Evolutionary conservation across 495 filamentous ascomycete species (phyloP).

Genomic region (Penicillium verhagenii): DNA sequence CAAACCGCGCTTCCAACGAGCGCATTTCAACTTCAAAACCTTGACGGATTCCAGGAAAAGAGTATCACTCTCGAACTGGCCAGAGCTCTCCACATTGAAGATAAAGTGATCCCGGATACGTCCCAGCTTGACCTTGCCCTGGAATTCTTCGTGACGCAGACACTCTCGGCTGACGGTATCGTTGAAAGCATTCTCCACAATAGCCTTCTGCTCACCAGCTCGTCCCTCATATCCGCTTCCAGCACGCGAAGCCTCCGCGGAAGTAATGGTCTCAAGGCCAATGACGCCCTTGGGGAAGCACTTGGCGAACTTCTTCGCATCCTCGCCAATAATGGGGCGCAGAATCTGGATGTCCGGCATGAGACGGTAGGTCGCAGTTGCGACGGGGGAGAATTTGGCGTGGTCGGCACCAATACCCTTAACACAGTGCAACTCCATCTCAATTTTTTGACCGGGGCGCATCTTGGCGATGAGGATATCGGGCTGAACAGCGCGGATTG

Average conservation of each 20-base stretch:
- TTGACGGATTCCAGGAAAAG: constrained; percentile 86
- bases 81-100: constrained; percentile 90
- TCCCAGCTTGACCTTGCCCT: constrained; percentile 91
- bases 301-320: constrained; percentile 83
- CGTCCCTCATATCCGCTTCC: constrained; percentile 71
- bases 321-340: constrained; percentile 76
- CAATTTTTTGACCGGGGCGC: constrained; percentile 83
- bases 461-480: constrained; percentile 95
- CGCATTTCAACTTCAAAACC: constrained; percentile 76
- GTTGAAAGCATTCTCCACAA: constrained; percentile 75
- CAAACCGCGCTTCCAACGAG: constrained; percentile 61
- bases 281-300: constrained; percentile 95
- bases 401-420: constrained; percentile 95
- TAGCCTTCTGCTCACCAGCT: constrained; percentile 73
- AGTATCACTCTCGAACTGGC: constrained; percentile 86
- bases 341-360: constrained; percentile 81
- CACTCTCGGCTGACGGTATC: constrained; percentile 95
- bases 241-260: constrained; percentile 58
- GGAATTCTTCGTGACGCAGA: constrained; percentile 87
- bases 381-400: constrained; percentile 96
- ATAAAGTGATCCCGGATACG: constrained; percentile 94
- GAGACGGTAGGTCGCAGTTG: constrained; percentile 88
- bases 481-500: constrained; percentile 75
- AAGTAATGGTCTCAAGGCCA: constrained; percentile 67
- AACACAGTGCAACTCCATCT: constrained; percentile 80